A percentile compares a stretch with the other conserved stretches of the same genome.
phyloP scores from a whole-genome alignment of 1,284 basidiomycete genomes.

The Melampsora americana region DNA sequence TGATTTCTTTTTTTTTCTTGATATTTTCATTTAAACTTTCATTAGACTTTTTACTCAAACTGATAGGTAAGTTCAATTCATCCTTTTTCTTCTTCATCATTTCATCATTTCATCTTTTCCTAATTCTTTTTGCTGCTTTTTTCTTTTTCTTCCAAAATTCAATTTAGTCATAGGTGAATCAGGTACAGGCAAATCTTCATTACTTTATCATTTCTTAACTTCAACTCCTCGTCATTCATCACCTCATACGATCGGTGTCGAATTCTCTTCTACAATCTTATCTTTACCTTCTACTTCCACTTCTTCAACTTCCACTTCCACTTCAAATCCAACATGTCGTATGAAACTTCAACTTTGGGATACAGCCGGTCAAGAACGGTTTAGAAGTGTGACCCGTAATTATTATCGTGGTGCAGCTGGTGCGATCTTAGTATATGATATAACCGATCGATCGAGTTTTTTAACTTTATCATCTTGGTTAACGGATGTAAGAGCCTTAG shows the following conservation, averaged over 20 bases:
- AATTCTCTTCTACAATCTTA: constrained; percentile 51
- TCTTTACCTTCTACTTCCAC: constrained; percentile 45
- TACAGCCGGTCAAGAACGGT: constrained; percentile 74
- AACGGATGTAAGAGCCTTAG: constrained; percentile 82
- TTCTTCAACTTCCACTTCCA: constrained; percentile 11
- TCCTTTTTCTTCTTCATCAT: background rate
- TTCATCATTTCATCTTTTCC: no score
- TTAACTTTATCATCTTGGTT: constrained; percentile 79
- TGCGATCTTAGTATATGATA: constrained; percentile 84
- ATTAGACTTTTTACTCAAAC: constrained; percentile 36
- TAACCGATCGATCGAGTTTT: constrained; percentile 73
- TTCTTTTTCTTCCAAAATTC: no score
- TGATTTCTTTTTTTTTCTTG: no score
- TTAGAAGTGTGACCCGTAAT: constrained; percentile 92
- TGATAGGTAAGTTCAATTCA: constrained; percentile 28
- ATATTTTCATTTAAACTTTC: no score
- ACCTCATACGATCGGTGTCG: constrained; percentile 80
- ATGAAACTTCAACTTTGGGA: constrained; percentile 74
- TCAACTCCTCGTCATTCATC: constrained; percentile 59
- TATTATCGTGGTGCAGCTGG: constrained; percentile 89
- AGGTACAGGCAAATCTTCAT: constrained; percentile 91
- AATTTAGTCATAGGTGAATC: constrained; percentile 61
- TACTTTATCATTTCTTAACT: constrained; percentile 76
- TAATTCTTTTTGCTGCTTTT: background rate
- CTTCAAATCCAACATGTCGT: constrained; percentile 43